A percentile compares a stretch with the other conserved stretches of the same genome.
These are phyloP conservation scores for Obba rivulosa DNA, from an alignment of 768 basidiomycete species.

Conservation along the genomic window DNA sequence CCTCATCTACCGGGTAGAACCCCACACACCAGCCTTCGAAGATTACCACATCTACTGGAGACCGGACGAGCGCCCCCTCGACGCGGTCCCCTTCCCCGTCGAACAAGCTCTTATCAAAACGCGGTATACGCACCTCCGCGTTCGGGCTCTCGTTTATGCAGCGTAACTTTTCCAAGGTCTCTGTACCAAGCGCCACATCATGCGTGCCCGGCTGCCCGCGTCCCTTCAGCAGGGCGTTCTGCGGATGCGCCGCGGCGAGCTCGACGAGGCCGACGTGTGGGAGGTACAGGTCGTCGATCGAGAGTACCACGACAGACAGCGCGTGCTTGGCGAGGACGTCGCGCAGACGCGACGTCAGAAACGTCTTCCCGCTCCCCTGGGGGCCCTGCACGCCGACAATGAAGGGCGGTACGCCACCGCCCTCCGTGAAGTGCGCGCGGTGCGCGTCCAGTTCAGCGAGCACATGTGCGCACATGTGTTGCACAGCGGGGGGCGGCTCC, in stretches of 20 bases:
- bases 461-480: constrained; percentile 35
- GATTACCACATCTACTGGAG: constrained; percentile 74
- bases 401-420: constrained; percentile 42
- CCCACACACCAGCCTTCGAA: constrained; percentile 97
- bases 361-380: constrained; percentile 92
- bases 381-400: constrained; percentile 90
- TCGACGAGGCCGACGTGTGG: constrained; percentile 54
- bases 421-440: constrained; percentile 16
- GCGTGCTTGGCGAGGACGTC: constrained; percentile 35
- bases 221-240: constrained; percentile 67
- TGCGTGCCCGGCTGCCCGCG: constrained; percentile 95
- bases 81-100: constrained; percentile 82
- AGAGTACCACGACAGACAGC: constrained; percentile 58
- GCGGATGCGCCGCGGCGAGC: constrained; percentile 49
- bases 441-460: constrained; percentile 29
- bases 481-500: constrained; percentile 29
- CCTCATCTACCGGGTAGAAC: constrained; percentile 56
- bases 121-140: constrained; percentile 50
- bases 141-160: constrained; percentile 24
- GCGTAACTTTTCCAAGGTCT: constrained; percentile 47
- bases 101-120: constrained; percentile 84
- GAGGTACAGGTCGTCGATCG: constrained; percentile 85
- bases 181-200: constrained; percentile 62
- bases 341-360: constrained; percentile 57
- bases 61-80: constrained; percentile 38